Base-by-base conservation (phyloP, 257 asterid genomes). In the Marsdenia floribunda region DNA sequence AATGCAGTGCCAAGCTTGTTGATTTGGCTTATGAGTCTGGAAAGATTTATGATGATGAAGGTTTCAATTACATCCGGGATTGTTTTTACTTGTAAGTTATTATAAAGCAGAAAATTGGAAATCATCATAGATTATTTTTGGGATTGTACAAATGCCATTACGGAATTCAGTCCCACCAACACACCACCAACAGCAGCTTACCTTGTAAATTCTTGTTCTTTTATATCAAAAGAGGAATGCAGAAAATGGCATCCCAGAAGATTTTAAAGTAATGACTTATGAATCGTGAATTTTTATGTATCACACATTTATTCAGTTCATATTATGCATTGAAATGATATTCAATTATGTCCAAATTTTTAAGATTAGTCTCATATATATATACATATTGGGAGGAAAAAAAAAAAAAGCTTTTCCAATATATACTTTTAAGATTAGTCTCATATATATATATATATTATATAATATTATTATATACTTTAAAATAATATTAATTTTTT, bases 21-120 rank as follows among this genome's bases (percentile, higher is more conserved):
- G 98, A 93, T 77, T 80, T n/a, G 76, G 98, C 97, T 82, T 94
- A 88, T 73, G 97, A 83, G 42, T 83, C 94, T 70, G 98, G 97
- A 0, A 93, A 91, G 80, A 88, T 93, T 60, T 93, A 80, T 10
- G 91, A 88, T 0, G 98, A 90, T 55, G 96, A 88, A 53, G 98
- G 97, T 54, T 91, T 93, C 77, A 82, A 89, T 7, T 86, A 90
- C 79, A 79, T 93, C 78, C 85, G 89, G 78, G 89, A 86, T n/a
- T n/a, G n/a, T n/a, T n/a, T n/a, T n/a, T n/a, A n/a, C n/a, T n/a
- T n/a, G n/a, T n/a, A 14, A 15, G 21, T 29, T 33, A 14, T 63
- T 33, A n/a, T 29, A n/a, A 63, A 33, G 68, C n/a, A 33, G 10
- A 15, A 55, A 55, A 33, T 12, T 33, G 22, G n/a, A 63, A 63